Base-by-base conservation (phyloP, 768 basidiomycete species). In the Boletus rex-veris region DNA sequence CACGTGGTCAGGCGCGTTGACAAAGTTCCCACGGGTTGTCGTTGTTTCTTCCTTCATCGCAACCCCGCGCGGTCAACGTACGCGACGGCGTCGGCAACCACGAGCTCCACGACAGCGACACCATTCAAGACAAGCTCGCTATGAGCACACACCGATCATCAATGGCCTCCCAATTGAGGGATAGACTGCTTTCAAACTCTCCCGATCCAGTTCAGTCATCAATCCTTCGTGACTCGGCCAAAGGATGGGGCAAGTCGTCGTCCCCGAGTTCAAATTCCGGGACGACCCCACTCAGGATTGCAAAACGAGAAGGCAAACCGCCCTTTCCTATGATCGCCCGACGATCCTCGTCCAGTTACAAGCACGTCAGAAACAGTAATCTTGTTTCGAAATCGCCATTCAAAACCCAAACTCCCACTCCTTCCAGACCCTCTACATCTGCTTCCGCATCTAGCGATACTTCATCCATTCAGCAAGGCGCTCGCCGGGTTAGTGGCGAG, bases 351-450 rank as follows among this genome's bases (percentile, higher is more conserved):
- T 85, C 83, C 39, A 90, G 88, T 69, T 92, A 86, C 72, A 85
- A 81, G 59, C 90, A 90, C 69, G 79, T 92, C 58, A 80, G 79
- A 62, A 85, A 75, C 61, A 89, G 84, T 67, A 84, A 86, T 65
- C 84, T 92, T 52, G 91, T 93, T 16, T 84, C 86, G 28, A 91
- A 91, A 60, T 93, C 91, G 11, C 90, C 90, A 10, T 93, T 93
- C 75, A 88, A 87, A 62, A 81, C 81, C 3, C 81, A 83, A 55
- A 75, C 81, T 24, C 77, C 82, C 45, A 75, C 77, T n/a, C 75
- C 81, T 31, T 69, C 78, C 4, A 57, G 41, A 53, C 64, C 66
- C 0, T 64, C 59, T 15, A 36, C 53, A 15, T 39, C 48, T 9
- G 56, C 66, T 0, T 64, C 59, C 15, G 33, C 53, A 15, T 37